A percentile compares a stretch with the other conserved stretches of the same genome.
Conservation (phyloP, 495 filamentous ascomycete species). For the Penicillium maclennaniae region DNA sequence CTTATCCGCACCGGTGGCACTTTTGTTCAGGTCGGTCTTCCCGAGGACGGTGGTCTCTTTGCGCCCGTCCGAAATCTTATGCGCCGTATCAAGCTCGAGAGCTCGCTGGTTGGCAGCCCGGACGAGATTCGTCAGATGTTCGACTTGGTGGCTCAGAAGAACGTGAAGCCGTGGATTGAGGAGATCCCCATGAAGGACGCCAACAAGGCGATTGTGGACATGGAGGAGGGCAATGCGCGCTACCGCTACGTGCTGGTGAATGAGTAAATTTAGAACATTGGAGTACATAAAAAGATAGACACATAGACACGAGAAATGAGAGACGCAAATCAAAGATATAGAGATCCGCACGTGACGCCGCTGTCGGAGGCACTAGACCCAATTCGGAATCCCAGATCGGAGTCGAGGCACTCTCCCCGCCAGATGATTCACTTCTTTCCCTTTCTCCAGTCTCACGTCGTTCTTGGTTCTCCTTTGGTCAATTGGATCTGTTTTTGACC, state of each 20-base stretch:
- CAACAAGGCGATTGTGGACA: conserved; percentile 66
- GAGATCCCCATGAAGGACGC: conserved; percentile 69
- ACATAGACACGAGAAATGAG: neutral
- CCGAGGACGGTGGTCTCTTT: conserved; percentile 61
- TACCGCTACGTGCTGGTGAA: conserved; percentile 77
- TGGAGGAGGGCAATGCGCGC: conserved; percentile 65
- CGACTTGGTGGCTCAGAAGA: conserved; percentile 66
- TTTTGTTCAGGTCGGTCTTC: conserved; percentile 79
- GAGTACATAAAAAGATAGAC: conserved; percentile 1
- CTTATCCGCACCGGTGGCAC: conserved; percentile 64
- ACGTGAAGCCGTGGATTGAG: conserved; percentile 69
- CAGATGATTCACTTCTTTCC: conserved; percentile 14
- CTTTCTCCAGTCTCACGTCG: neutral
- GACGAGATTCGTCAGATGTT: conserved; percentile 79
- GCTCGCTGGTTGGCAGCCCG: conserved; percentile 69
- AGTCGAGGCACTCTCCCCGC: conserved; percentile 1
- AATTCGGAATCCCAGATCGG: neutral
- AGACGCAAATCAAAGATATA: neutral
- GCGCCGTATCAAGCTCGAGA: conserved; percentile 65
- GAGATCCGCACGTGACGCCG: conserved; percentile 26
- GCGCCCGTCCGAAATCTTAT: conserved; percentile 59
- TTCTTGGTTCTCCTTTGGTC: neutral
- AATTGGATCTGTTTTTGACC: conserved; percentile 4
- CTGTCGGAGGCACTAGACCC: conserved; percentile 30
- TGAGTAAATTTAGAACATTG: conserved; percentile 26